phyloP scores from a whole-genome alignment of 257 asterid genomes.

The Primulina tabacum region DNA sequence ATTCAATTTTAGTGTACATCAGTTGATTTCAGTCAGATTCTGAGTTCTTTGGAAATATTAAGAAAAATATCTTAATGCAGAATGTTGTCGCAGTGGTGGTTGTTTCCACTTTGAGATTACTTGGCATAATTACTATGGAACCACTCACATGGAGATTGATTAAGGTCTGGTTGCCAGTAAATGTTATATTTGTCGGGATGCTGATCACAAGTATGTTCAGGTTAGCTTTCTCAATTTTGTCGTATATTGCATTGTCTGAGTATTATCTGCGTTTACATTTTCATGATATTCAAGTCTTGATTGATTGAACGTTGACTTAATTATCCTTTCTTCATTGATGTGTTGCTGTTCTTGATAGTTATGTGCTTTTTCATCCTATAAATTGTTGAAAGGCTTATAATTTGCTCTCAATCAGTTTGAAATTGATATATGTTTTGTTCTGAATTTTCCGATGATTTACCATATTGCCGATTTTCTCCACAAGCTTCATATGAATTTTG shows the following conservation, averaged over 20 bases:
- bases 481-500: background rate
- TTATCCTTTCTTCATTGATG: background rate
- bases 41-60: slow-evolving; percentile 14
- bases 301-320: slow-evolving; percentile 6
- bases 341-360: slow-evolving; percentile 14
- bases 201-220: slow-evolving; percentile 97
- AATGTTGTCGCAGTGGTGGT: slow-evolving; percentile 74
- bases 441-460: background rate
- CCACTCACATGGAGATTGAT: slow-evolving; percentile 87
- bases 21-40: slow-evolving; percentile 22
- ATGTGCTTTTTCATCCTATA: slow-evolving; percentile 10
- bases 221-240: slow-evolving; percentile 23
- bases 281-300: background rate
- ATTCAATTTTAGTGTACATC: slow-evolving; percentile 3
- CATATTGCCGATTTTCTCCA: background rate
- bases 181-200: slow-evolving; percentile 94
- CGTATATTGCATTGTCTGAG: slow-evolving; percentile 1
- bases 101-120: slow-evolving; percentile 56
- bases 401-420: background rate
- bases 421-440: slow-evolving; percentile 5
- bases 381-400: background rate
- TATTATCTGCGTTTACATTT: background rate
- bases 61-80: slow-evolving; percentile 42
- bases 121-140: slow-evolving; percentile 73
- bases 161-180: slow-evolving; percentile 96